These are phyloP conservation scores for Xanthoceras sorbifolium DNA, from an alignment of 345 rosid species.

Conservation along the genomic window DNA sequence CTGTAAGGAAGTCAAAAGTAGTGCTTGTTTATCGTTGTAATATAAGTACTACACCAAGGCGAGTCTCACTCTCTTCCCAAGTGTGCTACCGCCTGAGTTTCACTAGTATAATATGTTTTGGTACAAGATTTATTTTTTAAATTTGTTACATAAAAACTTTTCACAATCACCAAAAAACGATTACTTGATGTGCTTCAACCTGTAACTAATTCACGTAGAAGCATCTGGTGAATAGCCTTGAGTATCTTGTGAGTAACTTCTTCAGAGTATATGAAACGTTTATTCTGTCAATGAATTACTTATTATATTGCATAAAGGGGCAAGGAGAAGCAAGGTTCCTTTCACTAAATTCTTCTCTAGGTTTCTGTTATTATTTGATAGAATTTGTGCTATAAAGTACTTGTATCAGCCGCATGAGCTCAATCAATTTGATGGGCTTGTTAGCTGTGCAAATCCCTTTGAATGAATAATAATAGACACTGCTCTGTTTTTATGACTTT, in stretches of 20 bases:
- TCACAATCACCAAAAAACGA: background rate
- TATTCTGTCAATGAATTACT: background rate
- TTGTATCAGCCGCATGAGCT: background rate
- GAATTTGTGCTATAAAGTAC: background rate
- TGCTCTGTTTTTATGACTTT: background rate
- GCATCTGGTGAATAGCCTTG: background rate
- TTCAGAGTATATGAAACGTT: background rate
- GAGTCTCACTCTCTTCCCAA: background rate
- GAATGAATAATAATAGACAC: background rate
- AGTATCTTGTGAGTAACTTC: background rate
- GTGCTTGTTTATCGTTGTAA: constrained; percentile 3
- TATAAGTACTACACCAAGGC: background rate
- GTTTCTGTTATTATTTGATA: background rate
- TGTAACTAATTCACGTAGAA: background rate
- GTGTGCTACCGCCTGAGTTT: background rate
- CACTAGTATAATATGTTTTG: background rate
- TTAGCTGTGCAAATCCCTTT: background rate
- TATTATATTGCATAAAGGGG: background rate
- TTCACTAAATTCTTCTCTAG: background rate
- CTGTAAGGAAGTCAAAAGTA: background rate
- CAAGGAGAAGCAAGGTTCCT: background rate
- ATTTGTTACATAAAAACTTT: background rate
- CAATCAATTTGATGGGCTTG: background rate
- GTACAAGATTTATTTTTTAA: no score
- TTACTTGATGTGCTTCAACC: background rate